Percentiles rank a stretch among this genome's conserved stretches.
Evolutionary conservation across 805 yeast species (phyloP).

Genomic region (Sugiyamaella smithiae): DNA sequence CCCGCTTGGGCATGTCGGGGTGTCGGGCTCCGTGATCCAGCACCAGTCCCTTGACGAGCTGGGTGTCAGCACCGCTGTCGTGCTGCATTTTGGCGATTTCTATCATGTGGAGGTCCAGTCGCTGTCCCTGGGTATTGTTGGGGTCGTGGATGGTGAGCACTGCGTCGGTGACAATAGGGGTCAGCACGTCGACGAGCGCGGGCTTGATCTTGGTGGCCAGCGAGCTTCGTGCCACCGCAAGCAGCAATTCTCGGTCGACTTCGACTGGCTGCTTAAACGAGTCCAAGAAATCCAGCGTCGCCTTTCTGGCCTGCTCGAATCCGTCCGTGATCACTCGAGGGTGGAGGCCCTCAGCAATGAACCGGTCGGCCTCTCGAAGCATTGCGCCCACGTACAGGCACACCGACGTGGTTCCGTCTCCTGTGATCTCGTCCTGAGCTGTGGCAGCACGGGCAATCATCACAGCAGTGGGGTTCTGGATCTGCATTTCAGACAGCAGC

Average conservation of each 20-base stretch:
- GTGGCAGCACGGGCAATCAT: constrained; percentile 94
- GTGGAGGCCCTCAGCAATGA: constrained; percentile 89
- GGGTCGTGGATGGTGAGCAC: constrained; percentile 70
- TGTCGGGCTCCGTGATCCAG: constrained; percentile 98
- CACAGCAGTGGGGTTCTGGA: constrained; percentile 85
- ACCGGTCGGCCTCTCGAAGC: constrained; percentile 90
- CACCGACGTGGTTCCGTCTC: constrained; percentile 97
- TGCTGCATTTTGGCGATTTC: constrained; percentile 99
- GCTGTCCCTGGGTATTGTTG: constrained; percentile 31
- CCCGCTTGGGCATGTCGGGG: constrained; percentile 95
- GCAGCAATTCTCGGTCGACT: constrained; percentile 76
- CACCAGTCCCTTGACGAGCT: constrained; percentile 82
- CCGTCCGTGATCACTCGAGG: constrained; percentile 95
- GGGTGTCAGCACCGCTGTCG: constrained; percentile 78
- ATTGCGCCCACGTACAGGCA: constrained; percentile 92
- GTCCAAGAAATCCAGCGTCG: constrained; percentile 67
- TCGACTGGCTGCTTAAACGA: constrained; percentile 51
- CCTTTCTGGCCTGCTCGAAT: constrained; percentile 83
- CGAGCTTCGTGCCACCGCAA: constrained; percentile 90
- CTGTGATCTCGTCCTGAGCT: constrained; percentile 98
- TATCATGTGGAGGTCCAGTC: constrained; percentile 90
- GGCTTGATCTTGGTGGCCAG: constrained; percentile 79
- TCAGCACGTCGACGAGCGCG: constrained; percentile 72
- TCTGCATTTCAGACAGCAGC: constrained; percentile 91
- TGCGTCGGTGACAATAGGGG: constrained; percentile 96